phyloP scores from a whole-genome alignment of 805 yeast species.

The Debaryomyces hansenii region DNA sequence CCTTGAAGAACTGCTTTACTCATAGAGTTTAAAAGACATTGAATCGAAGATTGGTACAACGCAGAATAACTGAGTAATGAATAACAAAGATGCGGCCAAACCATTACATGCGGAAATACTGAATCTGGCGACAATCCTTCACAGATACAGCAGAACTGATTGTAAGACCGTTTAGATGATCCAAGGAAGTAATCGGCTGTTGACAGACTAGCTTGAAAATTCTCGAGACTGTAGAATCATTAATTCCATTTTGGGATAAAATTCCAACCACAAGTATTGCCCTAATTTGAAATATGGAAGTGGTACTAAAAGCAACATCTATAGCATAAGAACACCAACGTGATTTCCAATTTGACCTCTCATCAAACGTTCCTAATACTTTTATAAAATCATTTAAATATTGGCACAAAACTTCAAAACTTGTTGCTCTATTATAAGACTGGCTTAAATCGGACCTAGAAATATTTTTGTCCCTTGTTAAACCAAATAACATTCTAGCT shows the following conservation, averaged over 20 bases:
- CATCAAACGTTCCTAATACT: constrained; percentile 45
- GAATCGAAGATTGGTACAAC: constrained; percentile 33
- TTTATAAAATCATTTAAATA: constrained; percentile 53
- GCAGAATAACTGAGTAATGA: constrained; percentile 28
- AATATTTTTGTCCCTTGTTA: constrained; percentile 54
- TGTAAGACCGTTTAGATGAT: constrained; percentile 36
- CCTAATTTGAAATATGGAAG: constrained; percentile 63
- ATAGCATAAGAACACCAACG: constrained; percentile 66
- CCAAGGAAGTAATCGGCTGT: constrained; percentile 21
- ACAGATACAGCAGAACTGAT: constrained; percentile 49
- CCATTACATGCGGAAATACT: constrained; percentile 44
- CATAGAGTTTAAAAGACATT: constrained; percentile 28
- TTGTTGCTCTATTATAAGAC: constrained; percentile 39
- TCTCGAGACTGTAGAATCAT: constrained; percentile 48
- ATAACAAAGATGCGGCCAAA: constrained; percentile 46
- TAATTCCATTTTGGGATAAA: constrained; percentile 60
- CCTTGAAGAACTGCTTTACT: constrained; percentile 23
- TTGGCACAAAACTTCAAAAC: constrained; percentile 61
- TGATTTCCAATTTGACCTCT: constrained; percentile 55
- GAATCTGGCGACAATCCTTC: constrained; percentile 50
- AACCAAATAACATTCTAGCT: constrained; percentile 67
- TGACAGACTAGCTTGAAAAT: constrained; percentile 25
- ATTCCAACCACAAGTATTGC: constrained; percentile 72
- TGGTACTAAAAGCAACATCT: constrained; percentile 58
- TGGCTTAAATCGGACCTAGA: constrained; percentile 30